Evolutionary conservation across 2,329 filamentous ascomycete species (phyloP), one percentile per base, ranked within the genome.

Genomic region (Aureobasidium musti): DNA sequence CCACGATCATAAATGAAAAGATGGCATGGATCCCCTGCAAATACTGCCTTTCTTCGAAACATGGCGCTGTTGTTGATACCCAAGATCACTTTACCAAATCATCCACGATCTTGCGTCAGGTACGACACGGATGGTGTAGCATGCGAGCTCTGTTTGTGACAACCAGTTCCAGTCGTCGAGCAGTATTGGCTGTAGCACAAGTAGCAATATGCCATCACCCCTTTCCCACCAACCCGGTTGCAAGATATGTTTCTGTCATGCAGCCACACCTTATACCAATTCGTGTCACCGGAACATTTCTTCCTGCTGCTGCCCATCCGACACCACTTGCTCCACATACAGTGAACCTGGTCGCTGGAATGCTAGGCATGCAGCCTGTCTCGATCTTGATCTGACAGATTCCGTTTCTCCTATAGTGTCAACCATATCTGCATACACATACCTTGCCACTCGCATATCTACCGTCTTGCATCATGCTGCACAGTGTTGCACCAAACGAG

Each of bases 201-300:
- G 6, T 14, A 19, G 13, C n/a, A 13, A 23, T 41, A 33, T 61
- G 39, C 30, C 53, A 10, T 26, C 47, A 28, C 26, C 45, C 30
- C 8, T 50, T 23, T 60, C 45, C 54, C 64, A 66, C 37, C 43
- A 57, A 60, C 54, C 64, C 45, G 64, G 64, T 59, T 57, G 47
- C 1, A 43, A 60, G 47, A 41, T 23, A 23, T 11, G 26, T 52
- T 52, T 45, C 49, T 60, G 43, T 66, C 54, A 66, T 52, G 63
- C 63, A 65, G 64, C 64, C 64, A 66, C 64, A 66, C 64, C 54
- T 66, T 66, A 66, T 66, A 47, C 30, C 5, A 23, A 33, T 66
- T 50, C 39, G 61, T 54, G 61, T 45, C 35, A 64, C 49, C 49
- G 47, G 61, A 54, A 54, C 17, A 64, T 64, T 39, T 54, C 30